Conservation (phyloP, 768 basidiomycete genomes). For the Psilocybe tampanensis region DNA sequence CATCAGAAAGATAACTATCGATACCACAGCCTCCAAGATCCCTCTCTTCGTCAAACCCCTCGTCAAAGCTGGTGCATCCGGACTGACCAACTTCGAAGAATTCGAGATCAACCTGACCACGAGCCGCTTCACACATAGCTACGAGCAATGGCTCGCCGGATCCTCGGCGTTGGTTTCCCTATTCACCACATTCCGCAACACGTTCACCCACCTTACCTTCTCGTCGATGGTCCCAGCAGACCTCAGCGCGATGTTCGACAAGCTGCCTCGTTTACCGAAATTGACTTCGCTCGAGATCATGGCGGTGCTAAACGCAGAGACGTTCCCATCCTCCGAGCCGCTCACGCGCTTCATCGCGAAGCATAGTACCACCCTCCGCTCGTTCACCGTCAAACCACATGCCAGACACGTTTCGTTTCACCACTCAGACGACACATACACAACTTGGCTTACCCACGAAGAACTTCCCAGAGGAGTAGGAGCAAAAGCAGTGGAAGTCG, state of each 20-base stretch:
- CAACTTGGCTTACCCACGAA: conserved; percentile 9
- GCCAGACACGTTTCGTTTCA: conserved; percentile 5
- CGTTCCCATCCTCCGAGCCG: conserved; percentile 3
- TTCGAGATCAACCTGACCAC: conserved; percentile 14
- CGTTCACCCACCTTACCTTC: conserved; percentile 11
- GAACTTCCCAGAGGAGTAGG: neutral
- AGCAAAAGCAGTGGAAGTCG: no score
- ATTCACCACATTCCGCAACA: conserved; percentile 7
- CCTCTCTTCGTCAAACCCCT: conserved; percentile 19
- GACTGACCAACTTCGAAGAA: conserved; percentile 16
- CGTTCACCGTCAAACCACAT: conserved; percentile 11
- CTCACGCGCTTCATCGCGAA: conserved; percentile 14
- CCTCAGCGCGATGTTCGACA: conserved; percentile 8
- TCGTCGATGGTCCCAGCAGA: conserved; percentile 12
- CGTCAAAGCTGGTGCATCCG: neutral
- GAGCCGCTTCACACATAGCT: conserved; percentile 1
- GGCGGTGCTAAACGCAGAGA: conserved; percentile 8
- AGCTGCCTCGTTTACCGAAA: conserved; percentile 14
- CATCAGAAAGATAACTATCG: conserved; percentile 22
- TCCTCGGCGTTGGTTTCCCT: conserved; percentile 6
- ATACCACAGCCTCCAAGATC: conserved; percentile 24
- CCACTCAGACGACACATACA: conserved; percentile 14
- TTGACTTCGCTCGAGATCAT: conserved; percentile 14
- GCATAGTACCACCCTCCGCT: conserved; percentile 10
- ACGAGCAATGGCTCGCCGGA: conserved; percentile 4